These are phyloP conservation scores for Luffa acutangula DNA, from an alignment of 306 rosid species.

Conservation along the genomic window DNA sequence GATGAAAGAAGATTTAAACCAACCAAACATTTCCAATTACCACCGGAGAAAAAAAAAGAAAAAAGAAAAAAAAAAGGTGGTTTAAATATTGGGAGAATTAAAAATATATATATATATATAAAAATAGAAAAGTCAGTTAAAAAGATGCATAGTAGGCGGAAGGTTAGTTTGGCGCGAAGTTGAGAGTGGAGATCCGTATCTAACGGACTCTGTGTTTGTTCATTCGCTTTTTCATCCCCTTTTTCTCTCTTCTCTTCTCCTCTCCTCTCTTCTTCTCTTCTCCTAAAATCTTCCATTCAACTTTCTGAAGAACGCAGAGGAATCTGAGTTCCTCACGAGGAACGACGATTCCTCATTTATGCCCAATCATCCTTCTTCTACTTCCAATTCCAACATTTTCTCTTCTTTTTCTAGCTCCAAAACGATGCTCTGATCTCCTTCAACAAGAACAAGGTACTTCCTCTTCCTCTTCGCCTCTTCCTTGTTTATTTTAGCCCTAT, in stretches of 20 bases:
- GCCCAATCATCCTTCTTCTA: background rate
- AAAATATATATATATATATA: background rate
- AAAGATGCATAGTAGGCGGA: background rate
- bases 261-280: background rate
- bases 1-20: too few relatives aligned
- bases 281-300: slow-evolving; percentile 5
- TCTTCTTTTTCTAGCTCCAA: background rate
- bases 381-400: background rate
- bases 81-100: too few relatives aligned
- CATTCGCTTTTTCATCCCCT: background rate
- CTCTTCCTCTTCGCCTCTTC: background rate
- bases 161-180: slow-evolving; percentile 2
- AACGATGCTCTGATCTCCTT: background rate
- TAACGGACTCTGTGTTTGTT: slow-evolving; percentile 14
- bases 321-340: slow-evolving; percentile 49
- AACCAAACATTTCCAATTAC: too few relatives aligned
- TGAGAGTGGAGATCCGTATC: slow-evolving; percentile 33
- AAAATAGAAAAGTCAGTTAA: background rate
- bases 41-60: too few relatives aligned
- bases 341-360: slow-evolving; percentile 40
- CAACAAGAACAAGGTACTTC: too few relatives aligned
- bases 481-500: background rate
- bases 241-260: background rate
- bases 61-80: too few relatives aligned
- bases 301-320: slow-evolving; percentile 19